Evolutionary conservation across 495 filamentous ascomycete species (phyloP).

Genomic region (Trichocladium uniseriatum): DNA sequence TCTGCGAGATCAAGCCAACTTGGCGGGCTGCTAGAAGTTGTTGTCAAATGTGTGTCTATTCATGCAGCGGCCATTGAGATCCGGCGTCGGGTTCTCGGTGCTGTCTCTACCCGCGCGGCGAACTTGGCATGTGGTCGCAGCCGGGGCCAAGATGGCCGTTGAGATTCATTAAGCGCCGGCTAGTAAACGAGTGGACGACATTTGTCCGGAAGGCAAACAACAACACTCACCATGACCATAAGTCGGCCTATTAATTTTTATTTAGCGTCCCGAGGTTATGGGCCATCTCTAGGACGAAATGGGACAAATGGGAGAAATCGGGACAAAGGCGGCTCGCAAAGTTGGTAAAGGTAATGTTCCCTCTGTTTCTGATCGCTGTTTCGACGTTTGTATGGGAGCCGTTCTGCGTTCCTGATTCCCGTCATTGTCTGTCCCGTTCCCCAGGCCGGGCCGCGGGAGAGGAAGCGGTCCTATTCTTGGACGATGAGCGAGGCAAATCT

Average conservation of each 20-base stretch:
- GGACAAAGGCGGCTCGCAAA: no score
- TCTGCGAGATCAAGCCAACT: not conserved
- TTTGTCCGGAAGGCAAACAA: not conserved
- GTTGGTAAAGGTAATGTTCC: not conserved
- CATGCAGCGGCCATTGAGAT: not conserved
- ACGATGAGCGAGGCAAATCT: constrained; percentile 7
- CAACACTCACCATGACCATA: no score
- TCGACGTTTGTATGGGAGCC: constrained; percentile 9
- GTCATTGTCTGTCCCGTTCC: constrained; percentile 16
- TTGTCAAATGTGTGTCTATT: no score
- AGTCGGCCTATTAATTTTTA: no score
- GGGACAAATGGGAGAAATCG: no score
- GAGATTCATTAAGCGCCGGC: constrained; percentile 1
- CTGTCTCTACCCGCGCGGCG: not conserved
- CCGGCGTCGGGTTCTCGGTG: not conserved
- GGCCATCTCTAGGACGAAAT: no score
- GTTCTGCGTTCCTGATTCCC: constrained; percentile 4
- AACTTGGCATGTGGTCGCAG: constrained; percentile 2
- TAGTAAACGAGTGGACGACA: not conserved
- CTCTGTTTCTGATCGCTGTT: constrained; percentile 22
- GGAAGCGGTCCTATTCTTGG: not conserved
- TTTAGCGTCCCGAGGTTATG: no score
- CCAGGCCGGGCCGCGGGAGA: constrained; percentile 5
- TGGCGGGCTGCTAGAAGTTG: not conserved
- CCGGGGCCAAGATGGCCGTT: not conserved